phyloP scores from a whole-genome alignment of 805 yeast genomes.

The Candida dajiaensis region DNA sequence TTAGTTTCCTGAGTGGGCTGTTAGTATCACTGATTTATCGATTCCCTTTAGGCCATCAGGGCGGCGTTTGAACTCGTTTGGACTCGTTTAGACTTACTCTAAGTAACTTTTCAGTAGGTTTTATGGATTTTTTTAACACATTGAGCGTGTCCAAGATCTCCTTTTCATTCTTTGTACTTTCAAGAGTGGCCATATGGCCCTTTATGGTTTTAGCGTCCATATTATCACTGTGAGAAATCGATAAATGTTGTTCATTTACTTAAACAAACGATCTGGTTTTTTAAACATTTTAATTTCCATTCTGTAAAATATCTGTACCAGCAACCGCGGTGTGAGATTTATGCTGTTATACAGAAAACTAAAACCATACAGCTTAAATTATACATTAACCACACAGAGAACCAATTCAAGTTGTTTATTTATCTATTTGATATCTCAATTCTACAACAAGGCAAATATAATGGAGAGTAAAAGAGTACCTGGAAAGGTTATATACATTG shows the following conservation, averaged over 20 bases:
- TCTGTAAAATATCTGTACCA: not conserved
- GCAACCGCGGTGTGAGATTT: not conserved
- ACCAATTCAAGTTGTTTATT: too few relatives aligned
- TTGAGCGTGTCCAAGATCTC: constrained; percentile 62
- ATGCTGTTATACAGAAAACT: not conserved
- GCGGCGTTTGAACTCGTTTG: too few relatives aligned
- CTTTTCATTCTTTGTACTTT: constrained; percentile 61
- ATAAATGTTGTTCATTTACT: too few relatives aligned
- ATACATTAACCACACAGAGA: not conserved
- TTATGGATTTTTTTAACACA: constrained; percentile 61
- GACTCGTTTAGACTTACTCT: constrained; percentile 39
- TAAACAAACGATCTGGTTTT: too few relatives aligned
- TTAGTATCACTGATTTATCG: not conserved
- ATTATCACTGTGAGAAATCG: not conserved
- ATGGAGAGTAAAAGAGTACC: constrained; percentile 18
- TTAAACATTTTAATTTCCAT: not conserved
- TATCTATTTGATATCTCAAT: too few relatives aligned
- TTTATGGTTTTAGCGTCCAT: constrained; percentile 76
- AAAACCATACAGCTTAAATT: too few relatives aligned
- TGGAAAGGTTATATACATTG: constrained; percentile 52
- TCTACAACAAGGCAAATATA: too few relatives aligned
- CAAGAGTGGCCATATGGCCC: constrained; percentile 64
- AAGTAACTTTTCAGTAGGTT: constrained; percentile 78
- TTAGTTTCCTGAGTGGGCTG: constrained; percentile 61
- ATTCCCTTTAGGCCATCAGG: not conserved